Evolutionary conservation across 805 yeast species (phyloP), one percentile per base, ranked within the genome.

Genomic region (Jamesozyma lodderae): DNA sequence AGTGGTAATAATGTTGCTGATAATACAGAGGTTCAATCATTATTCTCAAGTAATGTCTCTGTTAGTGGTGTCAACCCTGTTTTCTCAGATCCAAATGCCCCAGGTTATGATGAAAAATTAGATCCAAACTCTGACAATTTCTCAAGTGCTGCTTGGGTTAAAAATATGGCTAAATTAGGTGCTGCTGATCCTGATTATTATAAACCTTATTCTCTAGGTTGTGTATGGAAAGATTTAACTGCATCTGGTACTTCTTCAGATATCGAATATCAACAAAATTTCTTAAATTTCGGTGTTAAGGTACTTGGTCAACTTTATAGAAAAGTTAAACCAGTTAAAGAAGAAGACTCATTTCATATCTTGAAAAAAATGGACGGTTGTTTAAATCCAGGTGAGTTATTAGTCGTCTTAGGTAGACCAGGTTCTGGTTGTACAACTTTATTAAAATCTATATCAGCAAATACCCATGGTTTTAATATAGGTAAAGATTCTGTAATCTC

Each of bases 341-440:
- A 49, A 42, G 50, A 42, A 42, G 55, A 46, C 41, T 53, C 51
- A 41, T 74, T 61, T 33, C 47, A 72, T 60, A 74, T 67, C 45
- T 64, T 70, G 53, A 70, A 70, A 48, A 59, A 72, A 13, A 67
- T 71, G 73, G 79, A 75, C 43, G 83, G 79, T 18, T 45, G 71
- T 13, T 52, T 73, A 28, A 64, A 63, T 38, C 81, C 86, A 2
- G 86, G 87, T 39, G 79, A 79, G 44, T 66, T 79, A 33, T 74
- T 80, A 4, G 82, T 81, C 38, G 88, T 81, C 9, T 63, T 81
- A 33, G 90, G 92, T 41, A 72, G 88, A 59, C 90, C 90, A 1
- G 90, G 90, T 49, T 69, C 81, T 26, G 84, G 84, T 31, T 77
- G 84, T 49, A 64, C 82, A 6, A 76, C 83, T 4, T 61, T 76